A percentile compares a stretch with the other conserved stretches of the same genome.
Evolutionary conservation across 306 rosid species (phyloP).

Genomic region (Morella rubra): DNA sequence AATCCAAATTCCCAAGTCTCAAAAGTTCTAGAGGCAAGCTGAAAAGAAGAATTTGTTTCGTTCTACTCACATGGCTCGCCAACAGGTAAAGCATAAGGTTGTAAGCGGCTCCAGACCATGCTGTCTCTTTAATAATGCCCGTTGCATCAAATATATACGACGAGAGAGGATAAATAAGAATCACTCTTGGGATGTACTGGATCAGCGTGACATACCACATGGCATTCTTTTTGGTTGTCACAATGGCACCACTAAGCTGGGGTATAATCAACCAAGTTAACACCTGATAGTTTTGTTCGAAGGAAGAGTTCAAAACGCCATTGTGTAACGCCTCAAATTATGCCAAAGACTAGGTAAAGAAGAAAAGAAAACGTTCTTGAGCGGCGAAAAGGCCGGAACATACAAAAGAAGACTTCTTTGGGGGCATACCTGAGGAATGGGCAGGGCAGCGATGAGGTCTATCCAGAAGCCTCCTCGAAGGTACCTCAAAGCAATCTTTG

Average conservation of each 20-base stretch:
- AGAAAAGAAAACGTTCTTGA: too few relatives aligned
- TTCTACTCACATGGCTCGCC: constrained; percentile 91
- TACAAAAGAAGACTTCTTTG: background rate
- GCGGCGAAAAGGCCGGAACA: background rate
- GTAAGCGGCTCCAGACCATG: constrained; percentile 99
- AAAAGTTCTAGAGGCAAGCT: too few relatives aligned
- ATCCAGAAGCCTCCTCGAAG: constrained; percentile 38
- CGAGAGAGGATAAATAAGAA: constrained; percentile 82
- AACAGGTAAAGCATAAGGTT: constrained; percentile 88
- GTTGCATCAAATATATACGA: constrained; percentile 81
- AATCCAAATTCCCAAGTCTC: too few relatives aligned
- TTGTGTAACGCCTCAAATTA: too few relatives aligned
- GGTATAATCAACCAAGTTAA: constrained; percentile 88
- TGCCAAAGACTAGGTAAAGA: too few relatives aligned
- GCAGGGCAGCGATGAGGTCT: constrained; percentile 53
- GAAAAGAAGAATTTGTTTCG: background rate
- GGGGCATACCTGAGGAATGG: constrained; percentile 50
- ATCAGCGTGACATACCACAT: constrained; percentile 74
- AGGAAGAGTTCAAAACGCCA: too few relatives aligned
- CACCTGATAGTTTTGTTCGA: constrained; percentile 41
- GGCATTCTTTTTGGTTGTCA: constrained; percentile 76
- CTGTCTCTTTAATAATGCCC: constrained; percentile 87
- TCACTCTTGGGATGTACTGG: constrained; percentile 80
- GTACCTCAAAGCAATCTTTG: constrained; percentile 48
- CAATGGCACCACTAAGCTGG: constrained; percentile 72